Evolutionary conservation across 202 grass and related monocot species (phyloP).

Genomic region (Zoysia matrella): DNA sequence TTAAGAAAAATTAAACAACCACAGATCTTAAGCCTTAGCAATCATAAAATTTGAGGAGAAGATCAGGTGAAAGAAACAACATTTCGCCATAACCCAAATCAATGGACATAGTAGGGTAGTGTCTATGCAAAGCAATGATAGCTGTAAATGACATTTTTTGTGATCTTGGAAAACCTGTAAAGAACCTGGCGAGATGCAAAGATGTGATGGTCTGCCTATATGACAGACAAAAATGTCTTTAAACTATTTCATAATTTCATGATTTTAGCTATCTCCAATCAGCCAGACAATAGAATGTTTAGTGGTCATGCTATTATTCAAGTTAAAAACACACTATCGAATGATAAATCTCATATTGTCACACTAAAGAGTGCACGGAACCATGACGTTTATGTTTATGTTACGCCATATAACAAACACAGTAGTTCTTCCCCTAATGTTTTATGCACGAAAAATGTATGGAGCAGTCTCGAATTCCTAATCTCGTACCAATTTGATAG

Average conservation of each 20-base stretch:
- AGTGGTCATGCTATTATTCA: slow-evolving; percentile 4
- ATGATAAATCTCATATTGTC: background rate
- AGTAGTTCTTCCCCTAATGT: background rate
- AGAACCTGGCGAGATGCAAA: background rate
- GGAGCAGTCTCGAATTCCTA: slow-evolving; percentile 9
- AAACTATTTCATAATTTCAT: no score
- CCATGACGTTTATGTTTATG: slow-evolving; percentile 18
- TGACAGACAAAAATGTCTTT: background rate
- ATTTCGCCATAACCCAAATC: background rate
- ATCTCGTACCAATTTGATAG: slow-evolving; percentile 82
- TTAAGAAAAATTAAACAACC: no score
- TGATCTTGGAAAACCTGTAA: background rate
- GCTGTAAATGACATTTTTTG: background rate
- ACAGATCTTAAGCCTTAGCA: no score
- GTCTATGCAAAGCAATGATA: background rate
- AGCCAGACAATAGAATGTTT: slow-evolving; percentile 1
- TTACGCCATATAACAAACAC: background rate
- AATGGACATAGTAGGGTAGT: background rate
- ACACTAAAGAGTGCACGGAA: background rate
- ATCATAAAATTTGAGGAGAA: no score
- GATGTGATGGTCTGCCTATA: background rate
- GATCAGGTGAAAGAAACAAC: no score
- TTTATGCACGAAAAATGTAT: background rate
- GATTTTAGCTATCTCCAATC: background rate
- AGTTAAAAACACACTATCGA: background rate